phyloP scores from a whole-genome alignment of 2,329 filamentous ascomycete genomes.

The Cryphonectria japonica region DNA sequence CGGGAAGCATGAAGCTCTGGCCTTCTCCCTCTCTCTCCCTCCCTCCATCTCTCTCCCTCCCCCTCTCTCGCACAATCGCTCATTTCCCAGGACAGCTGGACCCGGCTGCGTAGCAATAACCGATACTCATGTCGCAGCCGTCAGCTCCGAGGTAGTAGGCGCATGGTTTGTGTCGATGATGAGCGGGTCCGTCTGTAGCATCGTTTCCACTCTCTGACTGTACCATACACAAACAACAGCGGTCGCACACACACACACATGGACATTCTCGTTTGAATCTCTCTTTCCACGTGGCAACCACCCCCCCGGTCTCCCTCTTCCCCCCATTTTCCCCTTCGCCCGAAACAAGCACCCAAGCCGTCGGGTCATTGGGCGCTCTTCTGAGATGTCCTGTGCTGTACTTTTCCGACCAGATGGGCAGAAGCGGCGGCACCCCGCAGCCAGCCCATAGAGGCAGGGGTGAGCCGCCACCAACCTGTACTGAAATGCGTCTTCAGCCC shows the following conservation, averaged over 20 bases:
- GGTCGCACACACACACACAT: neutral
- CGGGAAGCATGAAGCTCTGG: neutral
- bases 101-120: slow-evolving; percentile 9
- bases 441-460: neutral
- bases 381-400: neutral
- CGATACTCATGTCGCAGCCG: slow-evolving; percentile 9
- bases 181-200: neutral
- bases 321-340: too few relatives aligned
- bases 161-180: neutral
- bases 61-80: too few relatives aligned
- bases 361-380: neutral
- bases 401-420: neutral
- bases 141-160: neutral
- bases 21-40: neutral
- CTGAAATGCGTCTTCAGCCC: neutral
- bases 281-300: neutral
- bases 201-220: neutral
- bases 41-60: too few relatives aligned
- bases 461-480: neutral
- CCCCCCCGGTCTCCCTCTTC: neutral
- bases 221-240: neutral
- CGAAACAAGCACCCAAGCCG: neutral
- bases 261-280: neutral
- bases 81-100: too few relatives aligned
- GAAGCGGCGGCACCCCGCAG: neutral